Evolutionary conservation across 2,329 filamentous ascomycete genomes (phyloP), one percentile per base, ranked within the genome.

Genomic region (Penicillium oxalicum): DNA sequence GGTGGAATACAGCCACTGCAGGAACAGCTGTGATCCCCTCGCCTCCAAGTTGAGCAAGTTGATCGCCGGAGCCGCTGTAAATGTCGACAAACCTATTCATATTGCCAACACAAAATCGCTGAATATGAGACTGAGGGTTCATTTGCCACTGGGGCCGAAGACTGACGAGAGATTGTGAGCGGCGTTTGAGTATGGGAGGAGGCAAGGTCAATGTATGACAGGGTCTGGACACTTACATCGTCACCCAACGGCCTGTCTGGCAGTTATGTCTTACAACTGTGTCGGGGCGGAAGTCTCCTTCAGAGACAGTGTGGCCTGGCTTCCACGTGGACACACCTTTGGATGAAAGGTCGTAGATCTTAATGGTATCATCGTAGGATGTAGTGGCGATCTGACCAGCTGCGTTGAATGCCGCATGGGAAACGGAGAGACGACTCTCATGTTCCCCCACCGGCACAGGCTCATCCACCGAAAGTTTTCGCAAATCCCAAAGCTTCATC

Each of bases 71-170:
- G 0, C 83, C 78, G 0, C 86, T 86, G 66, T 87, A 98, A 0
- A 98, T 80, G 63, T 98, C 93, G 1, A 97, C 88, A 60, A 96
- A 97, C 1, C 93, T 82, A 64, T 95, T 95, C 93, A 97, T 97
- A 59, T 97, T 98, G 1, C 88, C 93, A 49, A 98, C 91, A 25
- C 83, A 87, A 60, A 98, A 90, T 52, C 91, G 89, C 54, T 95
- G 85, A 4, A 94, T 82, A 6, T 84, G 84, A 50, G 93, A 88
- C 32, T 78, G 73, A 0, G 93, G 91, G 40, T 80, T 78, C 29
- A 80, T 75, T 67, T 98, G 93, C 93, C 93, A 98, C 60, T 95
- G 89, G 66, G 93, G 78, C 77, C 94, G 64, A 77, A 86, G 72
- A 59, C 80, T 83, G 67, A 7, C 40, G 18, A 42, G 32, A 48